phyloP scores from a whole-genome alignment of 495 filamentous ascomycete genomes.

The Acidomyces sp. region DNA sequence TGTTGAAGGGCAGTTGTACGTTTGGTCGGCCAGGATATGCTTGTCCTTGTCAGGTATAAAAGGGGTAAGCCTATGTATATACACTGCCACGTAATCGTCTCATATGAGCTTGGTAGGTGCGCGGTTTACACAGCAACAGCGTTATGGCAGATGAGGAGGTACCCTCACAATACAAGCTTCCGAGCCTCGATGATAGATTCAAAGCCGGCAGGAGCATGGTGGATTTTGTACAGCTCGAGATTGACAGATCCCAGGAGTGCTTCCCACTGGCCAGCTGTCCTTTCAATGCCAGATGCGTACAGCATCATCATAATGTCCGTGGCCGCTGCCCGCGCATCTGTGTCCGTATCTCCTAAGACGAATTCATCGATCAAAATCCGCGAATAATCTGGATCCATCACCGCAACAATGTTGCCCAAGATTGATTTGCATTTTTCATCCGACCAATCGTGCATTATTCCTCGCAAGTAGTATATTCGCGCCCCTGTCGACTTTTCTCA shows the following conservation, averaged over 20 bases:
- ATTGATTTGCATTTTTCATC: slow-evolving; percentile 9
- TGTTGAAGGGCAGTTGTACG: too few relatives aligned
- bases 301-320: slow-evolving; percentile 12
- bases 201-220: not conserved
- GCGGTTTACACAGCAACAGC: too few relatives aligned
- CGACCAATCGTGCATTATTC: slow-evolving; percentile 15
- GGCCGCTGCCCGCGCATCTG: not conserved
- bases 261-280: slow-evolving; percentile 11
- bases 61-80: too few relatives aligned
- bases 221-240: slow-evolving; percentile 9
- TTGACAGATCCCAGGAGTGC: slow-evolving; percentile 1
- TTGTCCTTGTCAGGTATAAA: too few relatives aligned
- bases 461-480: slow-evolving; percentile 11
- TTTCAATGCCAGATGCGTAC: slow-evolving; percentile 1
- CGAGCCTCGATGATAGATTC: slow-evolving; percentile 13
- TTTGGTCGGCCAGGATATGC: too few relatives aligned
- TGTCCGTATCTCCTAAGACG: not conserved
- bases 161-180: too few relatives aligned
- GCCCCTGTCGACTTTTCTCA: slow-evolving; percentile 8
- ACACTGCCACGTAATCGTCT: too few relatives aligned
- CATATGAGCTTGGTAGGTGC: too few relatives aligned
- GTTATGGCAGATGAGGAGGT: too few relatives aligned
- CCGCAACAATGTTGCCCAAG: slow-evolving; percentile 2
- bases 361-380: slow-evolving; percentile 15
- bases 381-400: not conserved